These are phyloP conservation scores for Xanthoconium purpureum DNA, from an alignment of 768 basidiomycete genomes.

Conservation along the genomic window DNA sequence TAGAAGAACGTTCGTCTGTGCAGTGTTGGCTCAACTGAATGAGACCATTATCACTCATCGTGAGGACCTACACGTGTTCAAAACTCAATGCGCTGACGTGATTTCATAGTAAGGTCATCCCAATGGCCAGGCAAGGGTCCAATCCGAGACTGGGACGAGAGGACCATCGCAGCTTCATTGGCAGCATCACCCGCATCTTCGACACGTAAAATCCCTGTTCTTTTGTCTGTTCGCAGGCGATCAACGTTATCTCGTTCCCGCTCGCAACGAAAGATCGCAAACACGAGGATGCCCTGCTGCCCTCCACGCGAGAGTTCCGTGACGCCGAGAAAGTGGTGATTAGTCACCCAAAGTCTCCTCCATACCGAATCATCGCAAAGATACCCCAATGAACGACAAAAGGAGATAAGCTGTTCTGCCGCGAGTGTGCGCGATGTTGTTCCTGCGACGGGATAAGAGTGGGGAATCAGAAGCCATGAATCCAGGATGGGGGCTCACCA, in stretches of 20 bases:
- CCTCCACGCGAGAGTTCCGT: slow-evolving; percentile 23
- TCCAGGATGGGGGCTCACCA: slow-evolving; percentile 7
- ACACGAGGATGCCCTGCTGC: slow-evolving; percentile 27
- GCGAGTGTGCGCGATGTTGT: slow-evolving; percentile 1
- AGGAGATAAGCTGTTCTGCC: slow-evolving; percentile 4
- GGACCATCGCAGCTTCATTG: not conserved
- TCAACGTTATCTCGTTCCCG: slow-evolving; percentile 3
- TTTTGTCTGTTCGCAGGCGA: slow-evolving; percentile 1
- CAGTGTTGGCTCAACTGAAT: slow-evolving; percentile 10
- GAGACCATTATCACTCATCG: not conserved
- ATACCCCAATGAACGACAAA: slow-evolving; percentile 1
- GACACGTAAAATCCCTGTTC: slow-evolving; percentile 19
- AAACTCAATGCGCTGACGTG: slow-evolving; percentile 5
- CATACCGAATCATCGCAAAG: not conserved
- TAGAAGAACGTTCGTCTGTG: slow-evolving; percentile 14
- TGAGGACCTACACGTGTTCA: slow-evolving; percentile 21
- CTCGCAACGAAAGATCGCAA: slow-evolving; percentile 7
- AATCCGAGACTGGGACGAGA: not conserved
- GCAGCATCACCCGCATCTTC: not conserved
- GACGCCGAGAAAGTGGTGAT: slow-evolving; percentile 19
- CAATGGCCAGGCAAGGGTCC: not conserved
- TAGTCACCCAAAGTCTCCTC: slow-evolving; percentile 1
- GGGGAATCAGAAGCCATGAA: slow-evolving; percentile 11
- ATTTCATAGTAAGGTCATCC: slow-evolving; percentile 8
- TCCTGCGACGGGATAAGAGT: slow-evolving; percentile 13